Conservation (phyloP, 1,139 yeast genomes). For the Citeromyces siamensis region DNA sequence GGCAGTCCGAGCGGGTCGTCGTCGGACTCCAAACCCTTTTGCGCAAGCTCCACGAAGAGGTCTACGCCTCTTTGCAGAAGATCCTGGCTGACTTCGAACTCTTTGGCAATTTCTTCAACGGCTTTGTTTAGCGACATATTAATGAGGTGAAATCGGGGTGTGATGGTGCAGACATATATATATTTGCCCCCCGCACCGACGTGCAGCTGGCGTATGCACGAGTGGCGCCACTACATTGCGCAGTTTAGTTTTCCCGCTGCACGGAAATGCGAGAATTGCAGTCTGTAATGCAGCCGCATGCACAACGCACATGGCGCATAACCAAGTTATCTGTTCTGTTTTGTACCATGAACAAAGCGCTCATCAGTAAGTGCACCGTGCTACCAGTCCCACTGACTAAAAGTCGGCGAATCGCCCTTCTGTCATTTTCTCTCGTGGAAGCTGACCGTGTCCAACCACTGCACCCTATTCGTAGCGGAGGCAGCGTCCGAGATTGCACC, state of each 20-base stretch:
- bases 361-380: too few species aligned
- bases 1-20: constrained; percentile 43
- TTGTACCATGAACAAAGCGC: too few species aligned
- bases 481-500: not conserved
- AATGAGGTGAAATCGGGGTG: not conserved
- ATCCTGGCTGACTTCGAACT: constrained; percentile 41
- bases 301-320: too few species aligned
- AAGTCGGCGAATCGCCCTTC: not conserved
- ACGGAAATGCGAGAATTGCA: too few species aligned
- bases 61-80: constrained; percentile 46
- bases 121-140: constrained; percentile 7
- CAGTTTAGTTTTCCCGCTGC: too few species aligned
- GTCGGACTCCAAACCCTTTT: constrained; percentile 39
- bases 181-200: too few species aligned
- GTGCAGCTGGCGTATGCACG: too few species aligned
- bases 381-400: too few species aligned
- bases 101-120: constrained; percentile 37
- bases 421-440: not conserved
- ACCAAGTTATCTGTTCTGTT: too few species aligned
- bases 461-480: not conserved
- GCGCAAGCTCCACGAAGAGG: constrained; percentile 52
- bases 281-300: too few species aligned
- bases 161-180: not conserved
- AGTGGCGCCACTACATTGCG: too few species aligned
- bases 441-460: not conserved